A percentile compares a stretch with the other conserved stretches of the same genome.
These are phyloP conservation scores for Pinus tabuliformis DNA, from an alignment of 75 land plant species.

Conservation along the genomic window DNA sequence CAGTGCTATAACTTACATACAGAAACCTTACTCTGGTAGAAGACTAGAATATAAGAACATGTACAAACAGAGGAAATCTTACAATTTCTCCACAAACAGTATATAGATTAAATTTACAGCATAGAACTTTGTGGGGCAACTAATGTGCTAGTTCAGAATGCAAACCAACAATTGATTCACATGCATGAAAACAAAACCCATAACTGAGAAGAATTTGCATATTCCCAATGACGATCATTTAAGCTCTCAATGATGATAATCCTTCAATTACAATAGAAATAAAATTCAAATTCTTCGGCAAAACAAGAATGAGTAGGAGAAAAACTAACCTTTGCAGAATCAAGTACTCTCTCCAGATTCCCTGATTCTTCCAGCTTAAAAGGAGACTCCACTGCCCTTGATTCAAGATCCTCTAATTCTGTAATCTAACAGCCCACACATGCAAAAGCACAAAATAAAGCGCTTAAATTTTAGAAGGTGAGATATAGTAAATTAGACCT, in stretches of 20 bases:
- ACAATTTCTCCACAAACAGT: background rate
- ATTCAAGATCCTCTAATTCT: slow-evolving; percentile 3
- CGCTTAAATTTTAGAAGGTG: background rate
- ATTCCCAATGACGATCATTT: background rate
- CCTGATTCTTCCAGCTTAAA: slow-evolving; percentile 2
- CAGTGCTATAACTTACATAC: no score
- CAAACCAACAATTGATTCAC: background rate
- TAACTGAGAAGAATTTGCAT: background rate
- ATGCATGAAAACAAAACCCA: background rate
- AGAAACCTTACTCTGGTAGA: no score
- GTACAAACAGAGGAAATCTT: background rate
- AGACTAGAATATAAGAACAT: background rate
- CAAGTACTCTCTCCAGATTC: slow-evolving; percentile 2
- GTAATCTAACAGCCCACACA: background rate
- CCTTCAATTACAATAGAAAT: background rate
- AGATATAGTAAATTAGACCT: background rate
- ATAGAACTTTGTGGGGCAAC: background rate
- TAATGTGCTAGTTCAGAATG: background rate
- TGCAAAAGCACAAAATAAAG: slow-evolving; percentile 1
- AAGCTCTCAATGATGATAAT: background rate
- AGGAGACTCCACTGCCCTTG: background rate
- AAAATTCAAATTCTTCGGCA: background rate
- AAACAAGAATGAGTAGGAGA: background rate
- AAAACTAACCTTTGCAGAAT: slow-evolving; percentile 11
- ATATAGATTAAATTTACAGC: background rate